A percentile compares a stretch with the other conserved stretches of the same genome.
phyloP scores from a whole-genome alignment of 805 yeast genomes.

The Ogataea minuta region DNA sequence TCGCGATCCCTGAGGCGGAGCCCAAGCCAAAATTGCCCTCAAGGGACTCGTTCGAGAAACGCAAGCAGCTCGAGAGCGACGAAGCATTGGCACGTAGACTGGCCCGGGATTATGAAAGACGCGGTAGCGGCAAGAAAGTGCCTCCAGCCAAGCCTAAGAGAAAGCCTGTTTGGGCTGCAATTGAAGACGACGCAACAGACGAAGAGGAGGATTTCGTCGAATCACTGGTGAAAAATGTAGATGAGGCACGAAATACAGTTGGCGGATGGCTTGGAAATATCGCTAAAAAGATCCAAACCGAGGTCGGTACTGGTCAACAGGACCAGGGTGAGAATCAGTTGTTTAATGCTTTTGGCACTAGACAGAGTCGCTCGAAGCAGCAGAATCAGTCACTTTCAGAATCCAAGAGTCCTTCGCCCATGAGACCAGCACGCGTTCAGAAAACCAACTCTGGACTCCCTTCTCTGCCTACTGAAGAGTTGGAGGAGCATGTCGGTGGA shows the following conservation, averaged over 20 bases:
- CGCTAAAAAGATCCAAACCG: slow-evolving; percentile 44
- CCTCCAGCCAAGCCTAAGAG: slow-evolving; percentile 30
- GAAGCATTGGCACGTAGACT: slow-evolving; percentile 79
- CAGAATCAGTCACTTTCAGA: neutral
- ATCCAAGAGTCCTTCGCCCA: slow-evolving; percentile 4
- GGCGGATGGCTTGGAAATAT: slow-evolving; percentile 77
- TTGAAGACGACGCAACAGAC: slow-evolving; percentile 29
- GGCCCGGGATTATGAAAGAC: slow-evolving; percentile 56
- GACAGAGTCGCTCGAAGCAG: slow-evolving; percentile 6
- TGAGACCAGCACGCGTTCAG: slow-evolving; percentile 6
- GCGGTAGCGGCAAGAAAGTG: slow-evolving; percentile 9
- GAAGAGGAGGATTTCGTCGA: slow-evolving; percentile 53
- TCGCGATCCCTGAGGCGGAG: slow-evolving; percentile 46
- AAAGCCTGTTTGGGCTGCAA: slow-evolving; percentile 24
- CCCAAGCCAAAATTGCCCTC: slow-evolving; percentile 34
- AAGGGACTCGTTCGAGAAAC: slow-evolving; percentile 33
- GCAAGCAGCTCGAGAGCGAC: slow-evolving; percentile 44
- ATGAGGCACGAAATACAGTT: slow-evolving; percentile 74
- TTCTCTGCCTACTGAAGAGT: slow-evolving; percentile 30
- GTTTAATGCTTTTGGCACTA: slow-evolving; percentile 33
- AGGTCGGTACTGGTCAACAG: slow-evolving; percentile 25
- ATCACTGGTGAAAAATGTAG: slow-evolving; percentile 68
- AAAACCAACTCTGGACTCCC: slow-evolving; percentile 15
- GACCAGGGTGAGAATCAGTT: slow-evolving; percentile 20
- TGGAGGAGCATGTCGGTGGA: slow-evolving; percentile 26